Percentiles rank a stretch among this genome's conserved stretches.
phyloP scores from a whole-genome alignment of 306 rosid genomes.

The Ceratonia siliqua region DNA sequence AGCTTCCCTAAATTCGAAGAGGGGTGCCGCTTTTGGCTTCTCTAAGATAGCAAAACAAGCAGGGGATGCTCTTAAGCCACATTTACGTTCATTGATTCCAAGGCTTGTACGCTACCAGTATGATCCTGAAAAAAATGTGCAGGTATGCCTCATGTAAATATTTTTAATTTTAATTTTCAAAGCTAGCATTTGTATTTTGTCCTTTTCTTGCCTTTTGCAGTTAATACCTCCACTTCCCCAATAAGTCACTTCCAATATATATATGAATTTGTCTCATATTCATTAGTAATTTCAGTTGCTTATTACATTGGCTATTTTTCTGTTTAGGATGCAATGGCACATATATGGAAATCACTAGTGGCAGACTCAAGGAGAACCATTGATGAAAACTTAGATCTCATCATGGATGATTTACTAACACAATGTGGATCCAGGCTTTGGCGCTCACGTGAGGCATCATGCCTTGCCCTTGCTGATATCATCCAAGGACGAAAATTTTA shows the following conservation, averaged over 20 bases:
- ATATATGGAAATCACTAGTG: constrained; percentile 96
- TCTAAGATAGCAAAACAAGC: constrained; percentile 97
- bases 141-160: constrained; percentile 46
- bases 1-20: constrained; percentile 80
- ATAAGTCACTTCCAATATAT: neutral
- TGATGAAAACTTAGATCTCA: constrained; percentile 80
- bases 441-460: constrained; percentile 95
- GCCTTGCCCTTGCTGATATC: constrained; percentile 91
- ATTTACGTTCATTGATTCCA: constrained; percentile 71
- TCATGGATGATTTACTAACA: constrained; percentile 72
- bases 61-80: constrained; percentile 91
- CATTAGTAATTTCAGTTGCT: constrained; percentile 21
- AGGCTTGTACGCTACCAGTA: constrained; percentile 97
- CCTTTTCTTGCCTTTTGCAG: neutral
- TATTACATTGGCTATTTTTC: constrained; percentile 28
- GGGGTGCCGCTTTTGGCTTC: constrained; percentile 99
- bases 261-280: constrained; percentile 24
- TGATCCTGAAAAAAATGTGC: constrained; percentile 98
- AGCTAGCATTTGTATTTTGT: constrained; percentile 11
- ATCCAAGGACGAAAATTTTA: constrained; percentile 83
- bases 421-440: constrained; percentile 98
- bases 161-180: neutral
- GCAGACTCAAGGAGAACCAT: constrained; percentile 92
- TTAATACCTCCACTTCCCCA: neutral
- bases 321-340: constrained; percentile 93